These are phyloP conservation scores for Podila horticola DNA, from an alignment of 192 early-diverging fungal species.

Conservation along the genomic window DNA sequence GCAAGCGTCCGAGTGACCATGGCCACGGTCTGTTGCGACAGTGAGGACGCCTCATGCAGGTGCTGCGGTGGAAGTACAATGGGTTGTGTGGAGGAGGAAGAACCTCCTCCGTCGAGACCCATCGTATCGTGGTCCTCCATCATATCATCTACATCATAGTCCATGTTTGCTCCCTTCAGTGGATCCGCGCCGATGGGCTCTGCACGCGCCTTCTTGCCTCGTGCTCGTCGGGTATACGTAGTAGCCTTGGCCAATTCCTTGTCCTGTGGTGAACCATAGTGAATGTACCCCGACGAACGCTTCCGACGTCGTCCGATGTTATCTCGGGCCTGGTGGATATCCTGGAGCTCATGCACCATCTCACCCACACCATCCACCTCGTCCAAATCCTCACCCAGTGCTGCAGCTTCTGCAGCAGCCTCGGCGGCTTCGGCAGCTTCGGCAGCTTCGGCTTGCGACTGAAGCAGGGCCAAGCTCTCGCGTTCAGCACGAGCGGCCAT, in stretches of 20 bases:
- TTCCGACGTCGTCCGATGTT: too few relatives aligned
- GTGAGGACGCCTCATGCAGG: too few relatives aligned
- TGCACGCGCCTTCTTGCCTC: too few relatives aligned
- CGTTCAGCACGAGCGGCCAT: neutral
- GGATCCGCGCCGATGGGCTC: too few relatives aligned
- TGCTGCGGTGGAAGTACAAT: too few relatives aligned
- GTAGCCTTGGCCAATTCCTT: neutral
- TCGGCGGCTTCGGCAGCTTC: neutral
- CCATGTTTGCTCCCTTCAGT: neutral
- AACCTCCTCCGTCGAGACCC: too few relatives aligned
- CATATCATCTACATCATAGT: neutral
- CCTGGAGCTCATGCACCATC: neutral
- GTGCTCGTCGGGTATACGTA: neutral
- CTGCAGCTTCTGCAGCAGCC: conserved; percentile 2
- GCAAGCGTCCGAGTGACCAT: too few relatives aligned
- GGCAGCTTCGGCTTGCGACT: neutral
- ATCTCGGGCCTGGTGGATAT: neutral
- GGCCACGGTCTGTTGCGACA: too few relatives aligned
- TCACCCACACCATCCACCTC: neutral
- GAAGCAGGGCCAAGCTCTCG: neutral
- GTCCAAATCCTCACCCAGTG: neutral
- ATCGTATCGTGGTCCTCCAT: neutral
- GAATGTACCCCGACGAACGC: too few relatives aligned
- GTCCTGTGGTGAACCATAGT: neutral
- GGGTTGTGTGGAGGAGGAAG: too few relatives aligned